These are phyloP conservation scores for Pleurotus citrinopileatus DNA, from an alignment of 768 basidiomycete genomes.

Conservation along the genomic window DNA sequence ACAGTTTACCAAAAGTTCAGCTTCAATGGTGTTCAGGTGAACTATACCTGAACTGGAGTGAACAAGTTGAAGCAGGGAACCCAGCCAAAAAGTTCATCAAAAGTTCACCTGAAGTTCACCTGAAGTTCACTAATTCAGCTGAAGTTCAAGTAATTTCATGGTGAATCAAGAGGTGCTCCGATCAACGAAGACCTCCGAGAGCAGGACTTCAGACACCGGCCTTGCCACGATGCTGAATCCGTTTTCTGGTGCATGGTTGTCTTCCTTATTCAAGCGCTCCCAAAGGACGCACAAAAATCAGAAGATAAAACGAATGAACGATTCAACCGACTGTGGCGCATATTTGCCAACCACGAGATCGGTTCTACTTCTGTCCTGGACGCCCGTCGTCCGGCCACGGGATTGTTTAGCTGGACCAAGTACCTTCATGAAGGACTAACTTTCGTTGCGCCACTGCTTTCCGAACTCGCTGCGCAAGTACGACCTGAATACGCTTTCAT, in stretches of 20 bases:
- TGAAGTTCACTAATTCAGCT: too few species aligned
- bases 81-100: too few species aligned
- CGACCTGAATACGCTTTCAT: background rate
- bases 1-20: too few species aligned
- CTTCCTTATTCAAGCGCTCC: background rate
- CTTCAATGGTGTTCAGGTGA: too few species aligned
- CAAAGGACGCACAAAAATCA: background rate
- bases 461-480: background rate
- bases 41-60: too few species aligned
- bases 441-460: background rate
- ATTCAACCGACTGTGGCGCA: background rate
- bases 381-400: background rate
- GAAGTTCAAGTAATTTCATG: too few species aligned
- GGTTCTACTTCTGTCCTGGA: background rate
- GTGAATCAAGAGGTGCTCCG: too few species aligned
- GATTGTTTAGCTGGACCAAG: background rate
- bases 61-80: too few species aligned
- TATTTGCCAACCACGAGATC: background rate
- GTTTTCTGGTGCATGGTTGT: background rate
- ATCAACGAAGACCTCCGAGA: too few species aligned
- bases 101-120: too few species aligned
- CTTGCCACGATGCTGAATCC: background rate
- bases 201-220: background rate
- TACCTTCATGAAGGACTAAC: conserved; percentile 7
- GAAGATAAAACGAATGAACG: background rate